Evolutionary conservation across 768 basidiomycete genomes (phyloP).

Genomic region (Calocybe gangraenosa): DNA sequence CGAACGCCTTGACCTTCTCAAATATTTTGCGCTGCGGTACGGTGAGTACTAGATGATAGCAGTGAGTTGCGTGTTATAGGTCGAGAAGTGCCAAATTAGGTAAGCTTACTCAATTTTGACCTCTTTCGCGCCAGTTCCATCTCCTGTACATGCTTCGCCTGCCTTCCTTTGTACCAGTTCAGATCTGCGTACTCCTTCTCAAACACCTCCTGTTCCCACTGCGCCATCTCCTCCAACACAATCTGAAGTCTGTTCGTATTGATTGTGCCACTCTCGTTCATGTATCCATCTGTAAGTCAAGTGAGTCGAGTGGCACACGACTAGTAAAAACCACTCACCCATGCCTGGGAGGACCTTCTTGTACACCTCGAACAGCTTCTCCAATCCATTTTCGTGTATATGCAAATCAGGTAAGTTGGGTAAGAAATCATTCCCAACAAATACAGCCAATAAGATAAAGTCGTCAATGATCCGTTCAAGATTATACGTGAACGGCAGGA

Average conservation of each 20-base stretch:
- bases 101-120: slow-evolving; percentile 57
- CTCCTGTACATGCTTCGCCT: slow-evolving; percentile 64
- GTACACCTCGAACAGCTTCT: slow-evolving; percentile 91
- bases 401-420: slow-evolving; percentile 96
- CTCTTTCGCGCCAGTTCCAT: slow-evolving; percentile 58
- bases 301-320: neutral
- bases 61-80: neutral
- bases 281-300: slow-evolving; percentile 68
- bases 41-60: slow-evolving; percentile 58
- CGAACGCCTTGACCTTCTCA: slow-evolving; percentile 72
- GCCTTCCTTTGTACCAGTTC: slow-evolving; percentile 95
- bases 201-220: slow-evolving; percentile 87
- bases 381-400: slow-evolving; percentile 95
- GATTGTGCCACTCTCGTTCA: slow-evolving; percentile 87
- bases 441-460: slow-evolving; percentile 94
- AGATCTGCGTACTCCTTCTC: slow-evolving; percentile 87
- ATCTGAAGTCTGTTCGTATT: slow-evolving; percentile 77
- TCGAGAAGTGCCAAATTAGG: neutral
- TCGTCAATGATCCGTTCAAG: slow-evolving; percentile 97
- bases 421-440: slow-evolving; percentile 96
- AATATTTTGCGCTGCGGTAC: slow-evolving; percentile 73
- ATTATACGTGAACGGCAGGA: slow-evolving; percentile 76
- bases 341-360: slow-evolving; percentile 83
- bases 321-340: slow-evolving; percentile 34
- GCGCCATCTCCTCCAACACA: slow-evolving; percentile 82